phyloP scores from a whole-genome alignment of 2,329 filamentous ascomycete species.

The Diaporthe nobilis region DNA sequence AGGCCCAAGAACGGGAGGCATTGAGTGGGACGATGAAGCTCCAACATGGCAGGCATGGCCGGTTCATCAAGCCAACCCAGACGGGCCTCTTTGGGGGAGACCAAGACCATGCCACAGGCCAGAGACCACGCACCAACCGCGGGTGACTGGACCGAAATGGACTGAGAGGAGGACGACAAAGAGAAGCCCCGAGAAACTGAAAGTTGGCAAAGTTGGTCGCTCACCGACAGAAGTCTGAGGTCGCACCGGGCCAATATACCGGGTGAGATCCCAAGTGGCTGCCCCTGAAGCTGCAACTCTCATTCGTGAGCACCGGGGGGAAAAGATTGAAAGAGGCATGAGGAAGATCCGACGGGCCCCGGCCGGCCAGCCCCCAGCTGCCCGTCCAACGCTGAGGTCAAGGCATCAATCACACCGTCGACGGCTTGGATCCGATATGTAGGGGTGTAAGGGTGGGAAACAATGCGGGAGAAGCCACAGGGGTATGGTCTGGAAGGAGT shows the following conservation, averaged over 20 bases:
- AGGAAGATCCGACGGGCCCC: background rate
- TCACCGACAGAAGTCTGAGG: constrained; percentile 36
- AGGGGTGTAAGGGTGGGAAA: background rate
- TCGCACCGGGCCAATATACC: constrained; percentile 26
- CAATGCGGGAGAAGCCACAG: constrained; percentile 20
- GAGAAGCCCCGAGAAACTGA: background rate
- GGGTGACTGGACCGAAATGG: constrained; percentile 2
- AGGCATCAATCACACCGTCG: constrained; percentile 3
- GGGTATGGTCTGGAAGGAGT: constrained; percentile 30
- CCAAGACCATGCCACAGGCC: background rate
- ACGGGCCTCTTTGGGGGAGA: background rate
- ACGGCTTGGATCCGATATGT: constrained; percentile 23
- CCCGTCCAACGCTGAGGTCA: constrained; percentile 17
- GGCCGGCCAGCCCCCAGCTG: constrained; percentile 16
- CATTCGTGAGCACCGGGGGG: constrained; percentile 21
- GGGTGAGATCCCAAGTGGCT: constrained; percentile 27
- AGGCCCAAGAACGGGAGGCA: background rate
- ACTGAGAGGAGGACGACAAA: constrained; percentile 18
- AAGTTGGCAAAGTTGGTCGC: constrained; percentile 36
- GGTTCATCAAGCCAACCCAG: background rate
- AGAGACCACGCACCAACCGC: background rate
- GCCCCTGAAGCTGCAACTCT: constrained; percentile 31
- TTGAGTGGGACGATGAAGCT: constrained; percentile 21
- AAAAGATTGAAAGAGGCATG: background rate
- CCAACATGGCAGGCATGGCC: constrained; percentile 8